A percentile compares a stretch with the other conserved stretches of the same genome.
These are phyloP conservation scores for Boletus smithii DNA, from an alignment of 1,284 basidiomycete genomes.

Conservation along the genomic window DNA sequence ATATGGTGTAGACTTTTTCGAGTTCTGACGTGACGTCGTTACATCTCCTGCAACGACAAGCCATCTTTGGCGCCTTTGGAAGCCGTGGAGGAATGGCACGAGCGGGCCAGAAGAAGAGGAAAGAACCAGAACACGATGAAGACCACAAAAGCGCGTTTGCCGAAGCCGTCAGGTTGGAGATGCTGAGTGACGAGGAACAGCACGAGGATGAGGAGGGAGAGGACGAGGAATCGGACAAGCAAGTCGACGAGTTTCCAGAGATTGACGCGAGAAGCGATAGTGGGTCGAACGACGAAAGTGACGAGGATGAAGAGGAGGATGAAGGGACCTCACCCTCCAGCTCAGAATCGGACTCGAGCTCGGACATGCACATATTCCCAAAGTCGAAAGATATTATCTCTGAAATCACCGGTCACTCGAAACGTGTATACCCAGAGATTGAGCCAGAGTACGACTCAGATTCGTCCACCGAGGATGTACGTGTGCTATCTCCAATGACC, in stretches of 20 bases:
- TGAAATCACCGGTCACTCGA: constrained; percentile 83
- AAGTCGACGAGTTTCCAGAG: constrained; percentile 43
- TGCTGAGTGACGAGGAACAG: constrained; percentile 69
- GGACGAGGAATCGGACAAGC: constrained; percentile 43
- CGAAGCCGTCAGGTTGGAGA: constrained; percentile 53
- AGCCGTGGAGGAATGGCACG: constrained; percentile 33
- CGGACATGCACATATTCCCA: constrained; percentile 51
- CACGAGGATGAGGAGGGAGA: constrained; percentile 37
- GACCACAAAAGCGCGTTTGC: constrained; percentile 33
- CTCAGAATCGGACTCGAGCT: constrained; percentile 32
- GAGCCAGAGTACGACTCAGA: constrained; percentile 97
- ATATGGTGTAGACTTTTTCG: constrained; percentile 10
- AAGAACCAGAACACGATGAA: constrained; percentile 40
- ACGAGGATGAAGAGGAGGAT: constrained; percentile 32
- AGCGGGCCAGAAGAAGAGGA: constrained; percentile 48
- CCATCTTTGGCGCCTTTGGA: constrained; percentile 25
- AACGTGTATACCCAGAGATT: constrained; percentile 90
- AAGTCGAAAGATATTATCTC: constrained; percentile 70
- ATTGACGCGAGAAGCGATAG: constrained; percentile 35
- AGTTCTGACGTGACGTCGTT: neutral
- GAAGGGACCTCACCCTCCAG: constrained; percentile 25
- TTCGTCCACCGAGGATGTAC: constrained; percentile 93
- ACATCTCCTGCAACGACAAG: neutral
- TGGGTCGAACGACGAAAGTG: constrained; percentile 43
- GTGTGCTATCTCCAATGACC: constrained; percentile 32